Evolutionary conservation across 2,329 filamentous ascomycete species (phyloP), one percentile per base, ranked within the genome.

Genomic region (Aspergillus ochraceoroseus): DNA sequence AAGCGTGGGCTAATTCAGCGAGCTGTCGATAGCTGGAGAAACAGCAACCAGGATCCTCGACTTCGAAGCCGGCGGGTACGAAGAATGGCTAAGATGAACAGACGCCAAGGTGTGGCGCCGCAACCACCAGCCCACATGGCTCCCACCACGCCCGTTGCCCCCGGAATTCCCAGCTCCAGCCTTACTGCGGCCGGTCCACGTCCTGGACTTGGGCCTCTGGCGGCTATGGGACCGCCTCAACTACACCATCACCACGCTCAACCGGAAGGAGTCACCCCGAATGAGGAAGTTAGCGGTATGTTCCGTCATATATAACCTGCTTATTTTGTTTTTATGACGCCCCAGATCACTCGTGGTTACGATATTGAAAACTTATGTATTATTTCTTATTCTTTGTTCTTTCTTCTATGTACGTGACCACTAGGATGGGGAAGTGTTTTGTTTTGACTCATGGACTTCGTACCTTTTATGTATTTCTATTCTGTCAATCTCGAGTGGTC

Each of bases 11-110:
- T 98, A 45, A 98, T 98, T 54, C 92, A 98, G 71, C 79, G 92
- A 51, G 92, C 92, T 2, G 92, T 98, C 30, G 92, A 98, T 67
- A 95, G 89, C 71, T 96, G 92, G 92, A 79, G 92, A 48, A 98
- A 98, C 72, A 96, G 90, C 76, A 96, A 96, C 69, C 88, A 94
- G 70, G 92, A 98, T 57, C 87, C 87, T 34, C 79, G 89, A 53
- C 73, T 96, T 59, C 80, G 92, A 61, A 96, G 90, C 67, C 78
- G 92, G 64, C 78, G 92, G 55, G 92, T 98, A 42, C 82, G 92
- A 52, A 81, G 92, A 52, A 92, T 94, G 86, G 89, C 89, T 41
- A 98, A 98, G 75, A 87, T 95, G 70, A 92, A 83, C 69, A 89
- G 79, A 59, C 81, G 90, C 61, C 90, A 92, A 69, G 75, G 80